Percentiles rank a stretch among this genome's conserved stretches.
Conservation (phyloP, 106 monocot species). For the Dendrobium chrysotoxum region DNA sequence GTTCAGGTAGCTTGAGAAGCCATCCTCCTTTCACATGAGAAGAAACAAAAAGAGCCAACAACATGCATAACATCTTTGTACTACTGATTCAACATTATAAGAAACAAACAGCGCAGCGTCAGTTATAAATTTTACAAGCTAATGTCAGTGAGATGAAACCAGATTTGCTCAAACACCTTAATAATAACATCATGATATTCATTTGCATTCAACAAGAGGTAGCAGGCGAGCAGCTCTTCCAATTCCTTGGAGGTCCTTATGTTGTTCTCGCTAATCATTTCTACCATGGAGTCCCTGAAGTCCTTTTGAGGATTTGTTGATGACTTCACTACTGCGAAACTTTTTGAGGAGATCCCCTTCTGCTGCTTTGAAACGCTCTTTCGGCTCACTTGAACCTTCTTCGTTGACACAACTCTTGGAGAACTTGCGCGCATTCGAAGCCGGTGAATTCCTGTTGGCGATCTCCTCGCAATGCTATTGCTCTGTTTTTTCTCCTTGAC, state of each 20-base stretch:
- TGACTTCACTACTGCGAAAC: constrained; percentile 12
- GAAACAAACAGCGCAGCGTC: background rate
- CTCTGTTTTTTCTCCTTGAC: background rate
- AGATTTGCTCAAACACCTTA: constrained; percentile 20
- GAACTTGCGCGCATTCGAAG: constrained; percentile 7
- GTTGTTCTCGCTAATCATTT: constrained; percentile 16
- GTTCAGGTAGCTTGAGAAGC: background rate
- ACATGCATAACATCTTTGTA: background rate
- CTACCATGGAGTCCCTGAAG: constrained; percentile 19
- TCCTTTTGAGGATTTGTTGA: constrained; percentile 11
- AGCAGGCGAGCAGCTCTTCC: constrained; percentile 20
- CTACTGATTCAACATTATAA: background rate
- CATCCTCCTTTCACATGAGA: background rate
- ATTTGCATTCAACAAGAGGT: constrained; percentile 16
- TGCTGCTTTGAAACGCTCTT: constrained; percentile 4
- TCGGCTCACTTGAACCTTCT: background rate
- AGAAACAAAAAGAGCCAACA: background rate
- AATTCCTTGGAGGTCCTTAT: constrained; percentile 13
- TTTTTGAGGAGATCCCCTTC: constrained; percentile 1
- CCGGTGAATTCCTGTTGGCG: constrained; percentile 2
- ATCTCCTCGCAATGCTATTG: background rate
- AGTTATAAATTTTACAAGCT: background rate
- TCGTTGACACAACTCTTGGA: background rate
- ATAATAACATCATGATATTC: constrained; percentile 22
- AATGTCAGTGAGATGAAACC: constrained; percentile 14